Evolutionary conservation across 2,329 filamentous ascomycete genomes (phyloP).

Genomic region (Botrytis fragariae): DNA sequence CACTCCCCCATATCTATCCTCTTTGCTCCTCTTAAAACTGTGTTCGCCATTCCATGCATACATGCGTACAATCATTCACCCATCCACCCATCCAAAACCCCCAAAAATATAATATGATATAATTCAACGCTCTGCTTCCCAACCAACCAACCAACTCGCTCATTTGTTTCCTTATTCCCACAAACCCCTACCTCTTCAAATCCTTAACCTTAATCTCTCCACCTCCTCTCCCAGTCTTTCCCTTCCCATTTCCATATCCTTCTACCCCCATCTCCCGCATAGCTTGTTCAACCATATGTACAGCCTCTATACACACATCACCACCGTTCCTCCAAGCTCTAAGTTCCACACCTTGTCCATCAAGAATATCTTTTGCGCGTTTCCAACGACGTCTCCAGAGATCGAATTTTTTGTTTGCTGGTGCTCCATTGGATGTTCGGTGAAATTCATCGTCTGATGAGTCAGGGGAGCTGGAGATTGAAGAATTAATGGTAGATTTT

Average conservation of each 20-base stretch:
- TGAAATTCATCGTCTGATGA: slow-evolving; percentile 35
- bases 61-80: background rate
- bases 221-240: slow-evolving; percentile 35
- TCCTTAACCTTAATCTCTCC: slow-evolving; percentile 39
- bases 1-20: background rate
- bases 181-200: slow-evolving; percentile 29
- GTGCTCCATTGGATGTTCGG: slow-evolving; percentile 23
- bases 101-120: background rate
- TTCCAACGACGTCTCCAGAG: slow-evolving; percentile 69
- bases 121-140: background rate
- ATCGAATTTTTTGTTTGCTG: slow-evolving; percentile 65
- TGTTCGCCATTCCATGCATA: background rate
- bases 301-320: slow-evolving; percentile 66
- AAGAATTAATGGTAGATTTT: slow-evolving; percentile 20
- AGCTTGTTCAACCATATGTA: slow-evolving; percentile 59
- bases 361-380: slow-evolving; percentile 61
- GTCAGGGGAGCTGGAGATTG: slow-evolving; percentile 26
- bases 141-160: background rate
- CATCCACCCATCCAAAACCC: background rate
- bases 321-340: slow-evolving; percentile 71
- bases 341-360: slow-evolving; percentile 63
- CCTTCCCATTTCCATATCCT: slow-evolving; percentile 34
- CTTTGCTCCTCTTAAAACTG: background rate
- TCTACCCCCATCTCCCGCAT: slow-evolving; percentile 46
- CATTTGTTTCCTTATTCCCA: background rate